Percentiles rank a stretch among this genome's conserved stretches.
Evolutionary conservation across 78 protist species (phyloP).

Genomic region (Emiliania huxleyi): DNA sequence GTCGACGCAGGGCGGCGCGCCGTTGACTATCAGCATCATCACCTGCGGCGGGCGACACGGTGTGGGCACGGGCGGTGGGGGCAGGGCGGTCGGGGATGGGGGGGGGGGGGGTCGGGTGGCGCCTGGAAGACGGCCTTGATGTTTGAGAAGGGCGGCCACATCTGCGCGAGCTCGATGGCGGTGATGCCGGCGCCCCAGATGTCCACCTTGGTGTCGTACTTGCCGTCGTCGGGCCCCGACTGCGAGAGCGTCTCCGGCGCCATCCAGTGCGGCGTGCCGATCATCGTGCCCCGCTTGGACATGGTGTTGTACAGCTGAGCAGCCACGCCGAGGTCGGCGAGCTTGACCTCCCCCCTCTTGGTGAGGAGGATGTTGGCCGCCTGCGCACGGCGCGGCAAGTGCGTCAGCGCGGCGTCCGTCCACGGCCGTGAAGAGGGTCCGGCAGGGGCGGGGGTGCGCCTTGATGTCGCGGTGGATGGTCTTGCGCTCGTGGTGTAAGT

Average conservation of each 20-base stretch:
- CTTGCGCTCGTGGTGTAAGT: neutral
- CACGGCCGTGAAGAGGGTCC: too few species aligned
- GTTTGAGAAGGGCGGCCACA: constrained; percentile 55
- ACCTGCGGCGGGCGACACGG: constrained; percentile 67
- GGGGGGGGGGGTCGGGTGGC: neutral
- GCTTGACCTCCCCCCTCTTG: neutral
- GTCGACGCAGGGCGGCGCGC: constrained; percentile 57
- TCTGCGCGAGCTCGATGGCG: constrained; percentile 68
- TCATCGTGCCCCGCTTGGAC: constrained; percentile 54
- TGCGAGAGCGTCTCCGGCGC: constrained; percentile 69
- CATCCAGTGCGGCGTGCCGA: constrained; percentile 91
- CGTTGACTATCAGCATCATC: constrained; percentile 69
- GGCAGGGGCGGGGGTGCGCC: too few species aligned
- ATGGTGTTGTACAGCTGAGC: neutral
- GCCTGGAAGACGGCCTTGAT: neutral
- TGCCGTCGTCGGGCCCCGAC: constrained; percentile 46
- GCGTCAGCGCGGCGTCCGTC: too few species aligned
- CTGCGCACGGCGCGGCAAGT: too few species aligned
- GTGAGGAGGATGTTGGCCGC: constrained; percentile 26
- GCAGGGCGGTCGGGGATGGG: too few species aligned
- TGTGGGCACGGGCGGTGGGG: too few species aligned
- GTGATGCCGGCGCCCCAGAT: constrained; percentile 82
- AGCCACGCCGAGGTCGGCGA: constrained; percentile 33
- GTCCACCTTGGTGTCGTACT: constrained; percentile 57
- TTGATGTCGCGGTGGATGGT: neutral